Base-by-base conservation (phyloP, 345 rosid genomes). In the Syzygium grande region DNA sequence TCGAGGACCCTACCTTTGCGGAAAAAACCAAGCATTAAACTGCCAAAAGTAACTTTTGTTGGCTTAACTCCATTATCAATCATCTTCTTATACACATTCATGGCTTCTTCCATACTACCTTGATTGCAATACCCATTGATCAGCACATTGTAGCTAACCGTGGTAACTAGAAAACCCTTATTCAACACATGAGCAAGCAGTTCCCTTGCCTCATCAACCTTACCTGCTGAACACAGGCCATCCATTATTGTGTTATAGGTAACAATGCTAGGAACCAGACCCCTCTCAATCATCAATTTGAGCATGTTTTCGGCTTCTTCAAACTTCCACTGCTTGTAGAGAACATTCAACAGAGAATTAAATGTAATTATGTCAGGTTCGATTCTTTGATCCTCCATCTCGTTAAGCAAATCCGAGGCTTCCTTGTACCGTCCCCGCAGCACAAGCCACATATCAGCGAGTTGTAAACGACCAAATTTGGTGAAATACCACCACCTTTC, bases 381-480 rank as follows among this genome's bases (percentile, higher is more conserved):
- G 51, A 91, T 55, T 29, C 89, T 90, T 25, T 73, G 52, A 43
- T 90, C 87, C 80, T 84, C 51, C 91, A 91, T 87, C 85, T 88
- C 92, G 11, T 80, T 46, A 85, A 90, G 88, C 65, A 90, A 87
- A 65, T 52, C 52, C 21, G 73, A 87, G 49, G 86, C 91, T 54
- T 86, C 86, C 53, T 88, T 91, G 86, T 43, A 78, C 49, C 86
- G 88, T 54, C 87, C 88, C n/a, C n/a, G 55, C 12, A 51, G 85
- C 91, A 92, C 41, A 92, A 84, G 59, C 92, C 90, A 17, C 85
- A 84, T 34, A 90, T 63, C 30, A 90, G 63, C 5, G 89, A 85
- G 88, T 34, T 80, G 85, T 85, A 91, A 30, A 77, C 77, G 55
- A 86, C 86, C 7, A 89, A 91, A 90, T 90, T 65, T 3, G 92